Base-by-base conservation (phyloP, 139 green algal species). In the Gonium pectorale region DNA sequence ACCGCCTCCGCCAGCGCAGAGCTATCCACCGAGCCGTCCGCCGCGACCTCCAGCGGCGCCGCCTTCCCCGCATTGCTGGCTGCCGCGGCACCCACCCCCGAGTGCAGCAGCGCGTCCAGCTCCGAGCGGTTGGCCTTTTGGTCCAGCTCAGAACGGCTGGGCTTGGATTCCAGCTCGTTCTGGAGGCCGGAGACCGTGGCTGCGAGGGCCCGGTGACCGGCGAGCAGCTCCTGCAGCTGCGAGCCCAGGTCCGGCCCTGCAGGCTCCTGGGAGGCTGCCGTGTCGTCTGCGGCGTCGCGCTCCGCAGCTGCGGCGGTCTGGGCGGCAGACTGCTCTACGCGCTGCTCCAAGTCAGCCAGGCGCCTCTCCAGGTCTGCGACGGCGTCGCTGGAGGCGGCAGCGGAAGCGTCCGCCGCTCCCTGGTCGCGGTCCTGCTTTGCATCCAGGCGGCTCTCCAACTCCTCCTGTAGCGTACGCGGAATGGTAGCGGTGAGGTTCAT, bases 111-210 rank as follows among this genome's bases (percentile, higher is more conserved):
- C 26, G 77, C 77, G 21, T 83, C 77, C 27, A 83, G 59, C 77
- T 83, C 77, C 1, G 62, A 74, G 24, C 77, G 31, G 33, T 74
- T 83, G 63, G 77, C 77, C 62, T 83, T 83, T 0, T 38, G 33
- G 43, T 83, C 77, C 24, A 83, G 62, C 62, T 83, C 77, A 13
- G 6, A 60, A 2, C 77, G 60, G 77, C 41, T 83, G 43, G 77
- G 77, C n/a, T 83, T 83, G 60, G 62, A 41, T 8, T 83, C 77
- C 43, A 83, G 44, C 77, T 83, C 77, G 35, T 73, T 44, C 43
- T 83, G 77, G 21, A 83, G 41, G 2, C 77, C 77, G 4, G 60
- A 38, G 7, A 83, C 77, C 3, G 77, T 66, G 5, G 77, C 77
- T 1, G 77, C 77, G n/a, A 83, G 77, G n/a, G 77, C 77, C 7